A percentile compares a stretch with the other conserved stretches of the same genome.
Conservation (phyloP, 1,139 yeast species). For the Yamadazyma buinensis region DNA sequence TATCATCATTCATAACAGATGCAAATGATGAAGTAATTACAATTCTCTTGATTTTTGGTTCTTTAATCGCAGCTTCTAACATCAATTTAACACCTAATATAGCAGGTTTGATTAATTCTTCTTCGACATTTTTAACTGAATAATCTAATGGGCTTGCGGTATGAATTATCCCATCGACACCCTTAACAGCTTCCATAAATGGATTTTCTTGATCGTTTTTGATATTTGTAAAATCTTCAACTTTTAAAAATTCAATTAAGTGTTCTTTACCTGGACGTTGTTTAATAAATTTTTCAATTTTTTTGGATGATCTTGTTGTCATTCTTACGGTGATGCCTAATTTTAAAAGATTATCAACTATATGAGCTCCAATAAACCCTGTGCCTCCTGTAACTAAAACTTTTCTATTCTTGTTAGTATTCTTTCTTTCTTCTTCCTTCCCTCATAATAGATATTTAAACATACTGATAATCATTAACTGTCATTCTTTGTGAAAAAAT, state of each 20-base stretch:
- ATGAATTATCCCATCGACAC: conserved; percentile 18
- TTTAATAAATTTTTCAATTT: conserved; percentile 21
- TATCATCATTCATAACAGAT: conserved; percentile 15
- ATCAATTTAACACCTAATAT: conserved; percentile 22
- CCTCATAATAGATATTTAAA: no score
- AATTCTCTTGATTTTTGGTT: conserved; percentile 21
- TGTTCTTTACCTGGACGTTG: conserved; percentile 13
- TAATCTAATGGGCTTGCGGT: conserved; percentile 18
- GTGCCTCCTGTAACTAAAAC: conserved; percentile 54
- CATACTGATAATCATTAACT: conserved; percentile 10
- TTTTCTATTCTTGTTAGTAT: conserved; percentile 10
- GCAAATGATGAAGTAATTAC: conserved; percentile 30
- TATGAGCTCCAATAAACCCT: conserved; percentile 51
- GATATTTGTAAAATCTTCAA: conserved; percentile 14
- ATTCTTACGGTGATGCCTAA: conserved; percentile 26
- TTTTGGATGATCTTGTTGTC: conserved; percentile 24
- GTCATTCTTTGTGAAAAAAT: conserved; percentile 6
- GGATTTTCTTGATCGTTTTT: conserved; percentile 13
- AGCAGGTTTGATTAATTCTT: conserved; percentile 20
- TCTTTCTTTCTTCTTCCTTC: background rate
- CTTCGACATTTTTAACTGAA: conserved; percentile 17
- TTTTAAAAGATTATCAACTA: conserved; percentile 23
- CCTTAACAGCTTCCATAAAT: conserved; percentile 16
- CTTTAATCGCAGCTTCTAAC: conserved; percentile 21
- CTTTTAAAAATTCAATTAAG: conserved; percentile 17